Conservation (phyloP, 805 yeast species). For the Zygotorulaspora florentina region DNA sequence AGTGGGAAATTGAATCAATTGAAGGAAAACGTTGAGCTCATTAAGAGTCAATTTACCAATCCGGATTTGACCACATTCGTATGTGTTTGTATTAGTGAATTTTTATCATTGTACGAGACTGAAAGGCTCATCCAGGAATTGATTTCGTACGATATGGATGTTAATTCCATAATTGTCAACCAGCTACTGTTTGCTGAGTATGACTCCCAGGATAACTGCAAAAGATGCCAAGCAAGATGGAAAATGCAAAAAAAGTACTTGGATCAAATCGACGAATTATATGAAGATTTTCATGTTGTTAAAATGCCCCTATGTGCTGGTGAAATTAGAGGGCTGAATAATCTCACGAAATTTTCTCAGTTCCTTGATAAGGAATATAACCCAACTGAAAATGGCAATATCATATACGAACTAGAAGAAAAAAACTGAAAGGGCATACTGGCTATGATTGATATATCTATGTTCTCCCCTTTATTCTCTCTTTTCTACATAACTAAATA, state of each 20-base stretch:
- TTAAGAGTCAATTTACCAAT: constrained; percentile 90
- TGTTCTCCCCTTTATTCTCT: neutral
- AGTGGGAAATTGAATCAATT: constrained; percentile 56
- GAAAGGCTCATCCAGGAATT: constrained; percentile 97
- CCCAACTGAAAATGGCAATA: constrained; percentile 50
- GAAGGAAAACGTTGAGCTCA: constrained; percentile 76
- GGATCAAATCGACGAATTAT: constrained; percentile 91
- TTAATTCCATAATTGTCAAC: constrained; percentile 92
- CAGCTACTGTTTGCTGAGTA: constrained; percentile 81
- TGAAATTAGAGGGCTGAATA: constrained; percentile 90
- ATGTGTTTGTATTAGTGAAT: constrained; percentile 97
- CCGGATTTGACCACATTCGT: constrained; percentile 94
- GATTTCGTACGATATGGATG: constrained; percentile 92
- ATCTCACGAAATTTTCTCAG: constrained; percentile 76
- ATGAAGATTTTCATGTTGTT: constrained; percentile 94
- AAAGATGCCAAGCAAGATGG: constrained; percentile 88
- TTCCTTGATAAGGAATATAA: constrained; percentile 75
- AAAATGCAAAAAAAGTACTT: constrained; percentile 93
- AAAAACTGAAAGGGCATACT: constrained; percentile 17
- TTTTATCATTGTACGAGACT: constrained; percentile 91
- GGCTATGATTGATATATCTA: neutral
- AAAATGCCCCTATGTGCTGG: constrained; percentile 93
- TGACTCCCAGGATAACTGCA: constrained; percentile 68
- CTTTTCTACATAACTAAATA: neutral
- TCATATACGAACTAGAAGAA: constrained; percentile 37